Conservation (phyloP, 352 stramenopile species). For the Phytophthora rubi region DNA sequence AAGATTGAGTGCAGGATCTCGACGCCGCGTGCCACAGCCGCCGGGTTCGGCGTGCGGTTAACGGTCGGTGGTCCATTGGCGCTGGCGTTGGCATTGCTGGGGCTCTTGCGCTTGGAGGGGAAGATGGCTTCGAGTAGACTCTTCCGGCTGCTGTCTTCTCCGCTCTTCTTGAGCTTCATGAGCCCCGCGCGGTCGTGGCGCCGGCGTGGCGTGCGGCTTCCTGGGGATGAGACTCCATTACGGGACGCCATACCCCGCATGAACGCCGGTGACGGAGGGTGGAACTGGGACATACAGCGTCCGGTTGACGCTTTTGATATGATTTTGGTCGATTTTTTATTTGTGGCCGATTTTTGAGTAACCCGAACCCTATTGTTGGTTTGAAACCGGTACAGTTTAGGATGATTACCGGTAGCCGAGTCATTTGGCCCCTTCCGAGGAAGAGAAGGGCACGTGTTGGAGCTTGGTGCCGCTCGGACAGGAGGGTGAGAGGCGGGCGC, state of each 20-base stretch:
- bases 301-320: neutral
- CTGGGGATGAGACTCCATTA: constrained; percentile 5
- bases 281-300: constrained; percentile 33
- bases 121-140: constrained; percentile 59
- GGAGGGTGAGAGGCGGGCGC: neutral
- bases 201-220: constrained; percentile 21
- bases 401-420: too few relatives aligned
- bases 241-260: constrained; percentile 17
- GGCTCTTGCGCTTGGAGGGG: constrained; percentile 51
- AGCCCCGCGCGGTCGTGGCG: constrained; percentile 24
- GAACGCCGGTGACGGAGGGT: constrained; percentile 24
- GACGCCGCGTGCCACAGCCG: constrained; percentile 61
- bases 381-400: too few relatives aligned
- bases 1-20: constrained; percentile 86
- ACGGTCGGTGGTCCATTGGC: constrained; percentile 8
- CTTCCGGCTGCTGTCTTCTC: constrained; percentile 42
- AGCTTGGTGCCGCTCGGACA: neutral
- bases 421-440: neutral
- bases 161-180: constrained; percentile 38
- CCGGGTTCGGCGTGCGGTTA: constrained; percentile 40
- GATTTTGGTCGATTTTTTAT: neutral
- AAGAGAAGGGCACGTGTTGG: neutral
- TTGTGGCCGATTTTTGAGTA: too few relatives aligned
- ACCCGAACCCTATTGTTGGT: too few relatives aligned
- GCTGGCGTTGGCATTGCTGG: constrained; percentile 8